phyloP scores from a whole-genome alignment of 2,329 filamentous ascomycete genomes.

The Triangularia verruculosa region DNA sequence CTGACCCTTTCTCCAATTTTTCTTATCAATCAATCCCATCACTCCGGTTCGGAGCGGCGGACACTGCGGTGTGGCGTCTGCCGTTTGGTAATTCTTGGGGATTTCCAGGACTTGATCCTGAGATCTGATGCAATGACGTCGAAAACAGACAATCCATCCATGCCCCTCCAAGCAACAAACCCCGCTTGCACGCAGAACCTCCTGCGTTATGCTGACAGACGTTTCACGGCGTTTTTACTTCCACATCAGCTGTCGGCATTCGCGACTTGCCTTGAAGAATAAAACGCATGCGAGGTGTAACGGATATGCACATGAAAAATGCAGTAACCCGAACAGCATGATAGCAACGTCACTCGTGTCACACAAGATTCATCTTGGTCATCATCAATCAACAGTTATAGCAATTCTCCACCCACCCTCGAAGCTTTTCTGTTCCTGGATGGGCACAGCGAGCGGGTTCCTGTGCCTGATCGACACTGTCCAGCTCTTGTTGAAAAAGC shows the following conservation, averaged over 20 bases:
- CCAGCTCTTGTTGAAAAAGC: not conserved
- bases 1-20: not conserved
- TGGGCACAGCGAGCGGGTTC: too few relatives aligned
- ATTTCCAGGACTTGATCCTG: not conserved
- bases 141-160: not conserved
- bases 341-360: not conserved
- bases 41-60: slow-evolving; percentile 4
- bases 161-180: not conserved
- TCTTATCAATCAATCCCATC: not conserved
- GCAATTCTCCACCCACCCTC: not conserved
- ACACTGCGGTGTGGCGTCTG: not conserved
- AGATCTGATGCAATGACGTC: not conserved
- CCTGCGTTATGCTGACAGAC: not conserved
- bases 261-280: not conserved
- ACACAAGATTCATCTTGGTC: too few relatives aligned
- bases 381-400: not conserved
- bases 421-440: not conserved
- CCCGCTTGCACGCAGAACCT: too few relatives aligned
- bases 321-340: not conserved
- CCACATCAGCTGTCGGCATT: not conserved
- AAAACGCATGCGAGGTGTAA: not conserved
- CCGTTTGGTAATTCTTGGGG: not conserved
- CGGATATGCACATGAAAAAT: not conserved
- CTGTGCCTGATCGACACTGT: not conserved
- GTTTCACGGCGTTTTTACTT: not conserved